Percentiles rank a stretch among this genome's conserved stretches.
phyloP scores from a whole-genome alignment of 140 eudicot species.

The Eryngium alpinum region DNA sequence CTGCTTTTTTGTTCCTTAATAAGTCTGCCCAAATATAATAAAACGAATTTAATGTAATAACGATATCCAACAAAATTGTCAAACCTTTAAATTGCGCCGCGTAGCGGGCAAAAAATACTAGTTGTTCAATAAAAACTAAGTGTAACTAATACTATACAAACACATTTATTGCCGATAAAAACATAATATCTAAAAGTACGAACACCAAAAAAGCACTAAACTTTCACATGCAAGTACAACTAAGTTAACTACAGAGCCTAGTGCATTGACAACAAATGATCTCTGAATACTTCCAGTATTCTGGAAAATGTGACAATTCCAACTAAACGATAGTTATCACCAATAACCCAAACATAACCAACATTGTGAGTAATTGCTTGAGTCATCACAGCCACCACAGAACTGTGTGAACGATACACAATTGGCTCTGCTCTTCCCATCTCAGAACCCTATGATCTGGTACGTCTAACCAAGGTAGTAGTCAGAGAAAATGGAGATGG shows the following conservation, averaged over 20 bases:
- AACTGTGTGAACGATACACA: slow-evolving; percentile 62
- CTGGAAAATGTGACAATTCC: slow-evolving; percentile 70
- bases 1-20: too few relatives aligned
- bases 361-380: slow-evolving; percentile 81
- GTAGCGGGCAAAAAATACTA: too few relatives aligned
- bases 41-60: too few relatives aligned
- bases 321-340: slow-evolving; percentile 52
- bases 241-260: neutral
- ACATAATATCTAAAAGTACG: slow-evolving; percentile 1
- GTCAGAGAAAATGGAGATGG: too few relatives aligned
- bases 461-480: too few relatives aligned
- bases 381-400: slow-evolving; percentile 87
- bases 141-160: too few relatives aligned
- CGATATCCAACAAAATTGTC: too few relatives aligned
- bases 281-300: slow-evolving; percentile 52
- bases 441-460: too few relatives aligned
- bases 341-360: slow-evolving; percentile 80
- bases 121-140: too few relatives aligned
- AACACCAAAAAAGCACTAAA: neutral
- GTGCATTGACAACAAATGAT: slow-evolving; percentile 38
- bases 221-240: neutral
- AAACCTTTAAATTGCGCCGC: too few relatives aligned
- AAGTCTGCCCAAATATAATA: too few relatives aligned
- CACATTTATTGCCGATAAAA: neutral
- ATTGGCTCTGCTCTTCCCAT: slow-evolving; percentile 39